Percentiles rank a stretch among this genome's conserved stretches.
Evolutionary conservation across 768 basidiomycete genomes (phyloP).

Genomic region (Trametes sanguinea): DNA sequence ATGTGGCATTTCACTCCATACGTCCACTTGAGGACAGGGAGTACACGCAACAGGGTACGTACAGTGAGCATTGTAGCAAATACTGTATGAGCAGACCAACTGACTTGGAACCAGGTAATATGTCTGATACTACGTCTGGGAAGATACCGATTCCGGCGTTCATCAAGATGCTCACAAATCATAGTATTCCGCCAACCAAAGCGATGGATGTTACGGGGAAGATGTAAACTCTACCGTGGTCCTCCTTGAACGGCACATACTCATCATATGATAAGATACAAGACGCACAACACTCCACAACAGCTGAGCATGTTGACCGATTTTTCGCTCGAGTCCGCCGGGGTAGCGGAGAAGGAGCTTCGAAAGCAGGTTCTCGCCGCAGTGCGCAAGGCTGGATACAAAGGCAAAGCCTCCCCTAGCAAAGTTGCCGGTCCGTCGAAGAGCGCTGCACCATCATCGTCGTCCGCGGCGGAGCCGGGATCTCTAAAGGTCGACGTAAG

Average conservation of each 20-base stretch:
- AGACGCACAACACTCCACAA: slow-evolving; percentile 61
- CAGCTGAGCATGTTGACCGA: slow-evolving; percentile 62
- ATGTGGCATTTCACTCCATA: not conserved
- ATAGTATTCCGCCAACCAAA: slow-evolving; percentile 57
- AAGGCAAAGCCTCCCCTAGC: slow-evolving; percentile 21
- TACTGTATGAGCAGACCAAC: no score
- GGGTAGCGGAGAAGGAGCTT: slow-evolving; percentile 65
- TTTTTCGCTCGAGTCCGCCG: slow-evolving; percentile 54
- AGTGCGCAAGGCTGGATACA: slow-evolving; percentile 65
- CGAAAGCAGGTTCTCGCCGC: slow-evolving; percentile 61
- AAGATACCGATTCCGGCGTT: slow-evolving; percentile 67
- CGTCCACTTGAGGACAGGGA: no score
- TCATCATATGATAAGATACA: slow-evolving; percentile 52
- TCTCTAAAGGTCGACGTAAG: slow-evolving; percentile 24
- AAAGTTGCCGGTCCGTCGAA: not conserved
- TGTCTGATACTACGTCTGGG: slow-evolving; percentile 28
- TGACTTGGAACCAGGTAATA: slow-evolving; percentile 9
- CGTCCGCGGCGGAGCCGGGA: slow-evolving; percentile 15
- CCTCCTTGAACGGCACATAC: not conserved
- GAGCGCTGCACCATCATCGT: not conserved
- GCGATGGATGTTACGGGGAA: slow-evolving; percentile 74
- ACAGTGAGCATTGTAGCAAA: no score
- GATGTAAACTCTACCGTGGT: slow-evolving; percentile 47
- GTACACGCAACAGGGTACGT: no score
- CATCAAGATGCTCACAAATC: slow-evolving; percentile 62